Base-by-base conservation (phyloP, 352 stramenopile genomes). In the Blastocystis sp. region DNA sequence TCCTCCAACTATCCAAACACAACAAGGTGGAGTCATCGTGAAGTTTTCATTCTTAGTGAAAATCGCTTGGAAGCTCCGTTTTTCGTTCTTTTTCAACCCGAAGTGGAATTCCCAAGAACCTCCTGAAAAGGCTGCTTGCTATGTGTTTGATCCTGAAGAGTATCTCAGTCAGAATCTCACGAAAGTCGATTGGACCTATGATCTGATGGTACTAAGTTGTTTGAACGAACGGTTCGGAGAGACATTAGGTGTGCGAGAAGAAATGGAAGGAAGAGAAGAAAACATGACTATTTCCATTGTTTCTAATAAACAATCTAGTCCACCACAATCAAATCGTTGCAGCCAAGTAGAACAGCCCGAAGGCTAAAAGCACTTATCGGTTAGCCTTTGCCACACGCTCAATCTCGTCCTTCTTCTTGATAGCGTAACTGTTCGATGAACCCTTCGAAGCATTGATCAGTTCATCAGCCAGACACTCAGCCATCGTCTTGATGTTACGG, bases 351-450 rank as follows among this genome's bases (percentile, higher is more conserved):
- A 58, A 78, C 37, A 54, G 39, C 27, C 29, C 14, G 46, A 63
- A 61, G 69, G 51, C 46, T 51, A 39, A 49, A 46, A 52, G 37
- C 56, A 75, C 74, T 98, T 99, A 99, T 96, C 97, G 96, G 93
- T 99, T 99, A 88, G 95, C 96, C 95, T 99, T 99, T 91, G 96
- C 96, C 86, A 99, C 97, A 96, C 96, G 96, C 93, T 99, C 96
- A 90, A 99, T 98, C 91, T 99, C 97, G 92, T 99, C 97, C 94
- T 99, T 99, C 93, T 99, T 99, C 95, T 99, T 99, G 92, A 99
- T 99, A 90, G 96, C 96, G 39, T 89, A 89, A 27, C 93, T 97
- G 96, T 99, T 99, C 90, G 95, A 98, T 89, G 95, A n/a, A n/a
- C n/a, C n/a, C n/a, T n/a, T n/a, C n/a, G n/a, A n/a, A n/a, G n/a